Evolutionary conservation across 2,329 filamentous ascomycete species (phyloP).

Genomic region (Sordariomycetes sp.): DNA sequence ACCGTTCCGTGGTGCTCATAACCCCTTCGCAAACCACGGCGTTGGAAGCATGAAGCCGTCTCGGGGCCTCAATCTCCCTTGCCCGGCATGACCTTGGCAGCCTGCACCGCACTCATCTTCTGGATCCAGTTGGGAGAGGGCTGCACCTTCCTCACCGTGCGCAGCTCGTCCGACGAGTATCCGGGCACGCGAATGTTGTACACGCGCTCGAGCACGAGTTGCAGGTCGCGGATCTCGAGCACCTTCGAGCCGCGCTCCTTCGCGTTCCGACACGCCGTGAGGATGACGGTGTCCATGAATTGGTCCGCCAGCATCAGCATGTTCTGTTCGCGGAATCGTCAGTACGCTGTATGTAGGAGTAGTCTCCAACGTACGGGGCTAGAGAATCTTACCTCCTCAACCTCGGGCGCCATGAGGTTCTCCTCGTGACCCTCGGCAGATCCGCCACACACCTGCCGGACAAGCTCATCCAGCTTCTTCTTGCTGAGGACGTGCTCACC

Average conservation of each 20-base stretch:
- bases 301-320: conserved; percentile 84
- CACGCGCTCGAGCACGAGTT: conserved; percentile 71
- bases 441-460: conserved; percentile 83
- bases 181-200: conserved; percentile 91
- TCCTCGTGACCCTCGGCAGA: conserved; percentile 61
- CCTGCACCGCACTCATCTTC: conserved; percentile 95
- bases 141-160: conserved; percentile 87
- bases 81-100: conserved; percentile 70
- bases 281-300: conserved; percentile 86
- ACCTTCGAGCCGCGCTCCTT: conserved; percentile 87
- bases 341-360: neutral
- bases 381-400: conserved; percentile 65
- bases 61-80: conserved; percentile 40
- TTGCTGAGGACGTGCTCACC: conserved; percentile 92
- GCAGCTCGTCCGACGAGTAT: conserved; percentile 86
- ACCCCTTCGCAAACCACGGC: too few relatives aligned
- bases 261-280: conserved; percentile 78
- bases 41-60: neutral
- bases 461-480: conserved; percentile 92
- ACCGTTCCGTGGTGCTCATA: neutral
- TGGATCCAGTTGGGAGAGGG: conserved; percentile 83
- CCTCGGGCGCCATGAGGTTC: conserved; percentile 77
- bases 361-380: neutral
- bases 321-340: conserved; percentile 44
- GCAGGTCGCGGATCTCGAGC: conserved; percentile 79